Base-by-base conservation (phyloP, 2,329 filamentous ascomycete genomes). In the Pseudogymnoascus sp. region DNA sequence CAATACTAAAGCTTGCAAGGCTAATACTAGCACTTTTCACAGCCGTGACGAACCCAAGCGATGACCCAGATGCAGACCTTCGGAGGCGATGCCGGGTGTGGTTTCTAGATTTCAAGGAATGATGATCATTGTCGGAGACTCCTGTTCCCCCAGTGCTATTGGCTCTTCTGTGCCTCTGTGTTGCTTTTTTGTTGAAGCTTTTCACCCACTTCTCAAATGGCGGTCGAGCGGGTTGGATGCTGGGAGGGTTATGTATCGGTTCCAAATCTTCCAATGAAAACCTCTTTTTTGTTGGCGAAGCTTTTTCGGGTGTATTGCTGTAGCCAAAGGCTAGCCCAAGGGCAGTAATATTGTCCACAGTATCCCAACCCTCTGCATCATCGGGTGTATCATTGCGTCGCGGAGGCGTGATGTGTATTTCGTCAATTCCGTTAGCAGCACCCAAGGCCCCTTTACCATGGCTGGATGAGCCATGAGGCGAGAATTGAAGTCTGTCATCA, bases 21-120 rank as follows among this genome's bases (percentile, higher is more conserved):
- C 91, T 96, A 65, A 91, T 81, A 65, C 88, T 93, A 62, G 90
- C 89, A 66, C 91, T 95, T 73, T 88, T 91, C 68, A 96, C 83
- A 15, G 85, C 88, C n/a, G 87, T 85, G 40, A 97, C 85, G 71
- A 93, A 92, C 1, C 84, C 88, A 65, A 90, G 86, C 0, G 92
- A 96, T 6, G 89, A 91, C 1, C 83, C 82, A 11, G 90, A 90
- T 1, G 88, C 89, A 7, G 84, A 85, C 63, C 85, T 82, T 64
- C 82, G 79, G 69, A 82, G 80, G 68, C 75, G 44, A 74, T 44
- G 13, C 35, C 38, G 68, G 64, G 36, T 71, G 69, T 47, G 69
- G 67, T 17, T 64, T 68, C 59, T 68, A 68, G 40, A 65, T 17
- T 50, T 10, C 13, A 67, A 19, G 50, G 67, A 33, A 64, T 65